phyloP scores from a whole-genome alignment of 306 rosid genomes.

The Spatholobus suberectus region DNA sequence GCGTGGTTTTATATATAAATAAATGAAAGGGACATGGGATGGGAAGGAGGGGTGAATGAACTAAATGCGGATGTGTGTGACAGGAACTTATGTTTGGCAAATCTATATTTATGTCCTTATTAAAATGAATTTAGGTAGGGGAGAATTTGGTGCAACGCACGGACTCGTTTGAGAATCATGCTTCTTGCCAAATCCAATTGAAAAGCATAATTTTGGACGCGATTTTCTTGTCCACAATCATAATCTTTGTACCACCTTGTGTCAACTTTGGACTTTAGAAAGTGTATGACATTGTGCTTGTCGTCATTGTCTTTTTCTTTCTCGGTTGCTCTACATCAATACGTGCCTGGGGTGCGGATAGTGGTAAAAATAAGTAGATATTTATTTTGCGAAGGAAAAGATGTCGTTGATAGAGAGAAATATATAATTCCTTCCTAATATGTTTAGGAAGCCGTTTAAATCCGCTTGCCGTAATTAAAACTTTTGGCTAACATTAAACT shows the following conservation, averaged over 20 bases:
- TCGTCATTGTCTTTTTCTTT: not conserved
- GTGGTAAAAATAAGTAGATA: not conserved
- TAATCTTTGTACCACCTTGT: not conserved
- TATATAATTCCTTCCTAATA: not conserved
- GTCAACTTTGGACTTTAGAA: not conserved
- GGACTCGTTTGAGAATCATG: constrained; percentile 37
- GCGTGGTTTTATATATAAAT: constrained; percentile 53
- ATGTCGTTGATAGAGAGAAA: not conserved
- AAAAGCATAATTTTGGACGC: constrained; percentile 18
- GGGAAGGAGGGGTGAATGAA: not conserved
- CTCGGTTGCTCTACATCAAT: not conserved
- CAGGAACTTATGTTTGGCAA: not conserved
- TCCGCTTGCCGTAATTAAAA: not conserved
- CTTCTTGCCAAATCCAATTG: constrained; percentile 47
- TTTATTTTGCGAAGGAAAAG: not conserved
- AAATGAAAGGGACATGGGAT: constrained; percentile 10
- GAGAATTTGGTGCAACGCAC: constrained; percentile 49
- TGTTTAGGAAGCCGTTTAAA: constrained; percentile 26
- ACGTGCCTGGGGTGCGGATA: not conserved
- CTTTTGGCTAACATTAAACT: not conserved
- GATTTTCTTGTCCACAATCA: constrained; percentile 6
- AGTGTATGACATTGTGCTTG: not conserved
- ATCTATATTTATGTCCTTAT: constrained; percentile 1
- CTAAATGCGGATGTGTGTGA: not conserved
- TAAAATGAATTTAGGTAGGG: constrained; percentile 23